Evolutionary conservation across 2,329 filamentous ascomycete species (phyloP).

Genomic region (Colletotrichum tofieldiae): DNA sequence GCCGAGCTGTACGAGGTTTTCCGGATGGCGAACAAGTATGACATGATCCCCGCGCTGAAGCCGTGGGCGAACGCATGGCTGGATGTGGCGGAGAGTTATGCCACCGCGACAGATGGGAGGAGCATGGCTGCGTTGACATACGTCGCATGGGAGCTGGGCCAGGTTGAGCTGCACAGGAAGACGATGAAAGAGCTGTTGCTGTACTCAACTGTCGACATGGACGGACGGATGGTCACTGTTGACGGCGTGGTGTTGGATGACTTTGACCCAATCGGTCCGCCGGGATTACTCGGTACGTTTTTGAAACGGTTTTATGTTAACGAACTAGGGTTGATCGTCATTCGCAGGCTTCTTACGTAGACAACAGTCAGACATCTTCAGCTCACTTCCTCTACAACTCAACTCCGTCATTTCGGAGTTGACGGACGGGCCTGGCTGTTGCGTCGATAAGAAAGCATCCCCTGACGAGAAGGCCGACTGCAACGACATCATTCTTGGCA

Average conservation of each 20-base stretch:
- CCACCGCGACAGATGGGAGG: not conserved
- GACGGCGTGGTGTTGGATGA: slow-evolving; percentile 16
- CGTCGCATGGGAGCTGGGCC: slow-evolving; percentile 24
- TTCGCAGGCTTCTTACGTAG: slow-evolving; percentile 2
- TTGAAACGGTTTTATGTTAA: no score
- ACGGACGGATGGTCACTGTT: slow-evolving; percentile 5
- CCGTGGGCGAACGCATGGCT: slow-evolving; percentile 26
- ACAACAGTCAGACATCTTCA: slow-evolving; percentile 9
- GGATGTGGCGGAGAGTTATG: not conserved
- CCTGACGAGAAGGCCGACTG: not conserved
- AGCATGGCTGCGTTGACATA: slow-evolving; percentile 16
- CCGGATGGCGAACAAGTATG: slow-evolving; percentile 28
- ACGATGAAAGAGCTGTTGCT: slow-evolving; percentile 20
- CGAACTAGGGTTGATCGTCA: not conserved
- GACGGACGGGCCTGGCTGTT: not conserved
- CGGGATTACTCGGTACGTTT: slow-evolving; percentile 9
- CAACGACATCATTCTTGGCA: slow-evolving; percentile 28
- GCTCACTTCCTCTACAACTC: slow-evolving; percentile 1
- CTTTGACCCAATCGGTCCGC: slow-evolving; percentile 19
- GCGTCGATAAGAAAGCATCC: slow-evolving; percentile 6
- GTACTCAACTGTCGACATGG: not conserved
- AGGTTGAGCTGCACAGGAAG: slow-evolving; percentile 13
- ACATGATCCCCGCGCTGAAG: slow-evolving; percentile 26
- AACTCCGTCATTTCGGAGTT: slow-evolving; percentile 6
- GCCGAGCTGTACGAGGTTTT: slow-evolving; percentile 23